Evolutionary conservation across 2,329 filamentous ascomycete species (phyloP), one percentile per base, ranked within the genome.

Genomic region (Colletotrichum tropicicola): DNA sequence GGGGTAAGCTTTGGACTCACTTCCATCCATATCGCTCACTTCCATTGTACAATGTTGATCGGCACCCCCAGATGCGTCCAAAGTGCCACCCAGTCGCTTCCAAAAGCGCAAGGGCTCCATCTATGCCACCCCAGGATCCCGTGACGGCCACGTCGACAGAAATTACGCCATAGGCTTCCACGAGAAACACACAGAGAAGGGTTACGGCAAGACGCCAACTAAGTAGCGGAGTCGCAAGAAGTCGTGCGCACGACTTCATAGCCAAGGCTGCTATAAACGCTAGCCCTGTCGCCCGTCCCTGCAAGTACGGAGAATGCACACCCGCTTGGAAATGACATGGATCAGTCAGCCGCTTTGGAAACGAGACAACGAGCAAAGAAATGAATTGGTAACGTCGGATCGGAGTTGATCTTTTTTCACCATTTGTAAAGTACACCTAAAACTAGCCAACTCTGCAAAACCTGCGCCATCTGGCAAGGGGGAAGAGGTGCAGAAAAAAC

Each of bases 61-160:
- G 15, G 7, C 37, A 47, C 35, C 15, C 17, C 13, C 28, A 88
- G 89, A 91, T 75, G 89, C 89, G 4, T 83, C 86, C 69, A 91
- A 91, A 76, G 88, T 90, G 0, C 87, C 87, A 2, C 89, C 89
- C 9, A 89, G 85, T 67, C 87, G 87, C 48, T 91, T 92, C 79
- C 89, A 91, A 76, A 90, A 90, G 78, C 86, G 87, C 72, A 88
- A 89, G 77, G 89, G 89, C 59, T 90, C 87, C 73, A 89, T 91
- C 76, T 90, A 88, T 73, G 86, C 88, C 48, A 91, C 89, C 8
- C 89, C 87, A 3, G 80, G 80, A 70, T 89, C 87, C 23, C 85
- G 89, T 63, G 89, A 91, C 74, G 88, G 88, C 17, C 87, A 90
- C 72, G 79, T 91, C 54, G 85, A 87, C 70, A 82, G 80, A 63